Conservation (phyloP, 768 basidiomycete genomes). For the Glaciozyma antarctica region DNA sequence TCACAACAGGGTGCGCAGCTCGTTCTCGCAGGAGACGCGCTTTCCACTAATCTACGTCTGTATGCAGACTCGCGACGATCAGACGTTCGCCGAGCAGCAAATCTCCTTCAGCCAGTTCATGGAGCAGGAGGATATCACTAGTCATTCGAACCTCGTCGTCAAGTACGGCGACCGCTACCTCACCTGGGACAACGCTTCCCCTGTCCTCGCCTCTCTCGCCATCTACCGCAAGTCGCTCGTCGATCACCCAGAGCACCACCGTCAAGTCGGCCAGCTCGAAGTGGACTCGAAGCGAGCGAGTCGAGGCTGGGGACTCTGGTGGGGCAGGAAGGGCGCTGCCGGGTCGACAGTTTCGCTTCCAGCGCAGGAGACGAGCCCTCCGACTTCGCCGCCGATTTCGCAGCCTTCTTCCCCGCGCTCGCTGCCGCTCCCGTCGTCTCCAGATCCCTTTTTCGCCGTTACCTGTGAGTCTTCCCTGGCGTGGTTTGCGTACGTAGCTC, state of each 20-base stretch:
- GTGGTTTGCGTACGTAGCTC: background rate
- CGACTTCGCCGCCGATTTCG: slow-evolving; percentile 31
- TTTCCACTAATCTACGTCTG: background rate
- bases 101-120: slow-evolving; percentile 60
- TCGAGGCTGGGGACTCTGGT: slow-evolving; percentile 45
- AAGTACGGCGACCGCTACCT: slow-evolving; percentile 70
- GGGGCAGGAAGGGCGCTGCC: slow-evolving; percentile 50
- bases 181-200: slow-evolving; percentile 62
- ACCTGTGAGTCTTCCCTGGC: background rate
- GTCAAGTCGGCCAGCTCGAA: background rate
- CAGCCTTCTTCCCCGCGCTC: slow-evolving; percentile 30
- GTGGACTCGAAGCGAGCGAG: background rate
- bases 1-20: slow-evolving; percentile 6
- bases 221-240: slow-evolving; percentile 52
- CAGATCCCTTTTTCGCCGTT: background rate
- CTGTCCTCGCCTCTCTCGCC: slow-evolving; percentile 62
- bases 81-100: slow-evolving; percentile 48
- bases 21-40: background rate
- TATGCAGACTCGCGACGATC: slow-evolving; percentile 39
- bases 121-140: slow-evolving; percentile 53
- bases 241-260: slow-evolving; percentile 32
- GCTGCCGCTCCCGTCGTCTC: background rate
- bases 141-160: slow-evolving; percentile 61
- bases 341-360: slow-evolving; percentile 5
- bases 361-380: slow-evolving; percentile 5